Evolutionary conservation across 768 basidiomycete genomes (phyloP), one percentile per base, ranked within the genome.

Genomic region (Rhodotorula kratochvilovae): DNA sequence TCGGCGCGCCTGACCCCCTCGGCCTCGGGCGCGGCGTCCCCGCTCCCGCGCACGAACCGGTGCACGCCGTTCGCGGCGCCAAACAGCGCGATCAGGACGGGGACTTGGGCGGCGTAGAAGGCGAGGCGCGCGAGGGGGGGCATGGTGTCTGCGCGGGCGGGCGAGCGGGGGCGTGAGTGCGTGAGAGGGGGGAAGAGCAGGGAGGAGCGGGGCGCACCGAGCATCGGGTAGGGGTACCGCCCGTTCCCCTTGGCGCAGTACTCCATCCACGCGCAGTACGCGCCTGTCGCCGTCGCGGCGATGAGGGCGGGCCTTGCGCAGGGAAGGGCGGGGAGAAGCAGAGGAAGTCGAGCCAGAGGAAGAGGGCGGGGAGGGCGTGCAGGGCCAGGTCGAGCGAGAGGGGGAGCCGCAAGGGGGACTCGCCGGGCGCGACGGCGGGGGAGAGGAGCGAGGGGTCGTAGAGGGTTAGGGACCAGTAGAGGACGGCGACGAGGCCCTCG

Each of bases 331-430:
- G 76, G 16, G 67, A 69, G 63, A 74, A 75, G 62, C 56, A 33
- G 53, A 77, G 72, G 51, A 77, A 77, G 72, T 77, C 76, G 66
- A 61, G 43, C 76, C 75, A 76, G 35, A 77, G 77, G 63, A 66
- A 66, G 39, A 13, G 13, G 63, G 71, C 70, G 29, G 63, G 51
- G 70, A 73, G 25, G 7, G 68, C 72, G 48, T 72, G 75, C 23
- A 77, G 54, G 46, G 66, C 65, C 11, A 77, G 33, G 61, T 77
- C 77, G 42, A 59, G 58, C 25, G n/a, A 6, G 58, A 59, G 42
- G 27, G 58, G 58, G 58, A 76, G 66, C 15, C 42, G 36, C 29
- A 76, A 54, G 5, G 77, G 75, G 17, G 73, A 72, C 61, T 63
- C 43, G 61, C 70, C 76, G n/a, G 63, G 50, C 0, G 63, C 62